phyloP scores from a whole-genome alignment of 352 stramenopile species.

The Globisporangium parvum region DNA sequence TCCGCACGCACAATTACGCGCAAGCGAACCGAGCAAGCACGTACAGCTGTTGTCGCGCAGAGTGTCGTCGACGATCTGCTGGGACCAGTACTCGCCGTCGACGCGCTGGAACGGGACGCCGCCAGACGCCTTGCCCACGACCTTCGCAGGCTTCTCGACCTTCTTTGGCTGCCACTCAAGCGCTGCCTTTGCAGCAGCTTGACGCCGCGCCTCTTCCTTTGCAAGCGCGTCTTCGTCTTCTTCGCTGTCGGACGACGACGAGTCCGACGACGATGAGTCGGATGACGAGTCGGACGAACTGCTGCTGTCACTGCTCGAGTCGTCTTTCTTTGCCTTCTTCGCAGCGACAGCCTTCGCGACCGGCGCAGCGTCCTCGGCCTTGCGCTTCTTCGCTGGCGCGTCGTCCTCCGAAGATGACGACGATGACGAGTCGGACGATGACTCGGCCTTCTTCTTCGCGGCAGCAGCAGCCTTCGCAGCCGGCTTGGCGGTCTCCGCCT shows the following conservation, averaged over 20 bases:
- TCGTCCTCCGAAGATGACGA: slow-evolving; percentile 27
- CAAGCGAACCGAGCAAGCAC: too few species aligned
- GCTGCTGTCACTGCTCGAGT: slow-evolving; percentile 29
- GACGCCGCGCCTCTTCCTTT: slow-evolving; percentile 69
- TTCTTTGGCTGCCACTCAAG: slow-evolving; percentile 90
- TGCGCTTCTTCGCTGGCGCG: slow-evolving; percentile 34
- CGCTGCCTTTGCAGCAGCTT: slow-evolving; percentile 82
- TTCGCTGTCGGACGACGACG: slow-evolving; percentile 20
- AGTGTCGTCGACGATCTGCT: slow-evolving; percentile 87
- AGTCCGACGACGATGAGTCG: slow-evolving; percentile 48
- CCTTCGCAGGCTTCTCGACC: slow-evolving; percentile 54
- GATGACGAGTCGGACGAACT: slow-evolving; percentile 50
- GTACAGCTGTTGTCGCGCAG: slow-evolving; percentile 97
- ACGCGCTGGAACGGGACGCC: slow-evolving; percentile 98
- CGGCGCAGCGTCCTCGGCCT: slow-evolving; percentile 25
- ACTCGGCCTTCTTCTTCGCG: slow-evolving; percentile 18
- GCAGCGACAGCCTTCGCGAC: slow-evolving; percentile 9
- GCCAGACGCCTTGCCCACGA: slow-evolving; percentile 67
- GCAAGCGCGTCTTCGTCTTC: slow-evolving; percentile 63
- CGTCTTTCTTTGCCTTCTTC: slow-evolving; percentile 31
- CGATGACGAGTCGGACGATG: slow-evolving; percentile 21
- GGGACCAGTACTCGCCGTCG: slow-evolving; percentile 94
- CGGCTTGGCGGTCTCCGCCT: slow-evolving; percentile 20
- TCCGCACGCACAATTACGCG: slow-evolving; percentile 68
- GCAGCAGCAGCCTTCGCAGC: slow-evolving; percentile 2